phyloP scores from a whole-genome alignment of 2,329 filamentous ascomycete species.

The Waltergamsia citrina region DNA sequence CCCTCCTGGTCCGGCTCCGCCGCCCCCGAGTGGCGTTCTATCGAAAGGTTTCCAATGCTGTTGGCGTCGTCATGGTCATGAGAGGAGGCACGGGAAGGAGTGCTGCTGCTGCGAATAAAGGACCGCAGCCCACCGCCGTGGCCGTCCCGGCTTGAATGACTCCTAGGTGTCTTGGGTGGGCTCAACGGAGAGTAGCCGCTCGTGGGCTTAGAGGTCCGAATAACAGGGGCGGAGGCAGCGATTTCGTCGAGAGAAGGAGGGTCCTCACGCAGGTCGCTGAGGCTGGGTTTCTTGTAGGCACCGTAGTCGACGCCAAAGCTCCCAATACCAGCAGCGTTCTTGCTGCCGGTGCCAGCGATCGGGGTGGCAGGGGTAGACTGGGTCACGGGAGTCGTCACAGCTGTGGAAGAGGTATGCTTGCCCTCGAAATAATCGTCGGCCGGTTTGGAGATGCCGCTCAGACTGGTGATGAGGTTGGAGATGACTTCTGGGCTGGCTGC shows the following conservation, averaged over 20 bases:
- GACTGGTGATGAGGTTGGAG: slow-evolving; percentile 58
- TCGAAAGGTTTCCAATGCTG: slow-evolving; percentile 55
- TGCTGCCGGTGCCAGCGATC: slow-evolving; percentile 4
- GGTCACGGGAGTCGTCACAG: slow-evolving; percentile 8
- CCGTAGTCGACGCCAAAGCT: slow-evolving; percentile 69
- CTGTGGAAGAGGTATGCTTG: slow-evolving; percentile 26
- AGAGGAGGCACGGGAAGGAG: slow-evolving; percentile 46
- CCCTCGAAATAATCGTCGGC: slow-evolving; percentile 62
- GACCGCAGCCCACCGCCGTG: slow-evolving; percentile 45
- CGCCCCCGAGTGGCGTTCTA: slow-evolving; percentile 44
- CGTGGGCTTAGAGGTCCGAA: slow-evolving; percentile 74
- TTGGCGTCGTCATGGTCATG: slow-evolving; percentile 47
- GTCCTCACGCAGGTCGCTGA: slow-evolving; percentile 36
- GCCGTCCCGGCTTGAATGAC: slow-evolving; percentile 33
- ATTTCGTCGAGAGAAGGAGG: slow-evolving; percentile 45
- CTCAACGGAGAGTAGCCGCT: slow-evolving; percentile 66
- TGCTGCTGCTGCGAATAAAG: slow-evolving; percentile 41
- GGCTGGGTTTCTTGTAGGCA: slow-evolving; percentile 44
- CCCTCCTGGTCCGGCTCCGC: slow-evolving; percentile 44
- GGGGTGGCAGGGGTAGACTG: slow-evolving; percentile 7
- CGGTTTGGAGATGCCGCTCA: slow-evolving; percentile 59
- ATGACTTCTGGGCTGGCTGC: slow-evolving; percentile 59
- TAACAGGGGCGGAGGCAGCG: slow-evolving; percentile 57
- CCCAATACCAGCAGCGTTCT: slow-evolving; percentile 16
- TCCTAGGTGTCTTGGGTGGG: slow-evolving; percentile 46